phyloP scores from a whole-genome alignment of 345 rosid genomes.

The Salix koriyanagi region DNA sequence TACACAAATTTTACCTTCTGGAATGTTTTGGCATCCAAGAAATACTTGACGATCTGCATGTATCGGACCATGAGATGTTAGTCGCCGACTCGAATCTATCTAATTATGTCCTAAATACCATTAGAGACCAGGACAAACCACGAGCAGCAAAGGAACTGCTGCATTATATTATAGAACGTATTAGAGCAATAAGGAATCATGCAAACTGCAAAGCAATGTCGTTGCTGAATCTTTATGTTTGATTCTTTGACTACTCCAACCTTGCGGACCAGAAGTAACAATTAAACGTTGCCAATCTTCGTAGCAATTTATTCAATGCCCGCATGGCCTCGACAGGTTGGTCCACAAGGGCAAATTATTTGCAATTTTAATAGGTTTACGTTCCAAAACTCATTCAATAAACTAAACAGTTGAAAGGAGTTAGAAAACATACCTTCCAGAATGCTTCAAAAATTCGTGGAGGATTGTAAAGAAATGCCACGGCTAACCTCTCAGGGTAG shows the following conservation, averaged over 20 bases:
- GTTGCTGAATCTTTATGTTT: too few relatives aligned
- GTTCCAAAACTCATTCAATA: background rate
- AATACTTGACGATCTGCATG: slow-evolving; percentile 78
- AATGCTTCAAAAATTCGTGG: slow-evolving; percentile 92
- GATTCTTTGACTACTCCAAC: too few relatives aligned
- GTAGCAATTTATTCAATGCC: too few relatives aligned
- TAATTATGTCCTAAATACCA: too few relatives aligned
- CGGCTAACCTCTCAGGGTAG: slow-evolving; percentile 88
- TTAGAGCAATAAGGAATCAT: too few relatives aligned
- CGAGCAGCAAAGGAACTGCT: too few relatives aligned
- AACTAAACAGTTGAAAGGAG: background rate
- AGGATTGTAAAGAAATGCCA: slow-evolving; percentile 89
- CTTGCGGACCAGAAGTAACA: too few relatives aligned
- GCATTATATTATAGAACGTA: too few relatives aligned
- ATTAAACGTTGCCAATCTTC: background rate
- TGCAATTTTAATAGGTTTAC: background rate
- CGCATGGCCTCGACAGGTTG: background rate
- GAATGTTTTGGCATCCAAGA: slow-evolving; percentile 77
- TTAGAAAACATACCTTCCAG: slow-evolving; percentile 71
- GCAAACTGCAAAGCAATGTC: too few relatives aligned
- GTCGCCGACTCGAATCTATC: background rate
- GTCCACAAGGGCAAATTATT: background rate
- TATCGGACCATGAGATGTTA: background rate
- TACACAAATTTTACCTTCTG: slow-evolving; percentile 90
- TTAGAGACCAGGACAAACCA: too few relatives aligned